Base-by-base conservation (phyloP, 2,329 filamentous ascomycete species). In the Pseudomassariella vexata region DNA sequence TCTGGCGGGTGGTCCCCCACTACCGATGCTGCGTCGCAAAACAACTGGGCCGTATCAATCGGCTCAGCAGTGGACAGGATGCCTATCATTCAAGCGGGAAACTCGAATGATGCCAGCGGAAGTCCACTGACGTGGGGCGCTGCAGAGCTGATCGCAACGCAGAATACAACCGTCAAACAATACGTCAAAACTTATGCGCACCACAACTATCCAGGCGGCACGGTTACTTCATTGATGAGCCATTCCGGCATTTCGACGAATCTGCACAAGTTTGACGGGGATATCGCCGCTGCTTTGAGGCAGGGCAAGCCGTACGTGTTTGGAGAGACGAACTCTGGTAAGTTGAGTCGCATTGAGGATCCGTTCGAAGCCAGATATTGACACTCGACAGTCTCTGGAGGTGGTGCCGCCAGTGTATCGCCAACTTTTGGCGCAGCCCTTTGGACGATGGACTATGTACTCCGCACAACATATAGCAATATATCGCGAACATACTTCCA, bases 311-410 rank as follows among this genome's bases (percentile, higher is more conserved):
- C 60, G 4, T 65, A 68, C 37, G 48, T 70, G 8, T 59, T 71
- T 34, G 66, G 66, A 2, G 68, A 71, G 50, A 70, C 65, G 0
- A 70, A 70, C 39, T 69, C 65, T 1, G 63, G 63, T 65, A 49
- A 9, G 40, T 37, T 11, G 14, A 30, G 36, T 9, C 37, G 44
- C 40, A 37, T 42, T 54, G 3, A 49, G 45, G 21, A 57, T 54
- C 44, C 55, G 56, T 16, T 12, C 9, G 9, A 19, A n/a, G n/a
- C n/a, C 21, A 14, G 16, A 9, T 12, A 23, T 16, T 26, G 19
- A 19, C 17, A 9, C 9, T 12, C 12, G 7, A 20, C 35, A 58
- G 57, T 60, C 24, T 57, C 59, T 3, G 57, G 56, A 5, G 59
- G 59, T 11, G 60, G 60, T 25, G 57, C 55, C 0, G 52, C 57